Evolutionary conservation across 2,329 filamentous ascomycete genomes (phyloP).

Genomic region (Clarireedia monteithiana): DNA sequence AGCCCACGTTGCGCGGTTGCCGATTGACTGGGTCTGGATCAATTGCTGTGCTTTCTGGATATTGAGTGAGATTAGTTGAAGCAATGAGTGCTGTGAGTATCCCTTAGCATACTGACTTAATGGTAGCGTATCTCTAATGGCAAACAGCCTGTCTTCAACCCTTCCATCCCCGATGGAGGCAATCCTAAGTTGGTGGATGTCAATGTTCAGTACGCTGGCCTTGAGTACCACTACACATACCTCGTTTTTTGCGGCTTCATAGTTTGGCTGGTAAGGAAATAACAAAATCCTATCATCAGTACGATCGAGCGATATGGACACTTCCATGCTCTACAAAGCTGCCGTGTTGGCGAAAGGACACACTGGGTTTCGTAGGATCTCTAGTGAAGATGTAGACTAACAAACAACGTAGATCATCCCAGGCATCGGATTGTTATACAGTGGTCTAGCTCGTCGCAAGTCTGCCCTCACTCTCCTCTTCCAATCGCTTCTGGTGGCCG

Average conservation of each 20-base stretch:
- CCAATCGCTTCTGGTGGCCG: constrained; percentile 50
- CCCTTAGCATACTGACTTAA: neutral
- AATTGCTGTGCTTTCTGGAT: neutral
- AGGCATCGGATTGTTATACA: constrained; percentile 57
- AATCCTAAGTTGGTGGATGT: constrained; percentile 42
- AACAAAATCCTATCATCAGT: neutral
- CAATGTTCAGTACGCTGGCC: constrained; percentile 47
- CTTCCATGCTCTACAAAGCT: no score
- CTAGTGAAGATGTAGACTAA: neutral
- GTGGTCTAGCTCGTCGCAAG: constrained; percentile 54
- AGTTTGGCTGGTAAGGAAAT: constrained; percentile 42
- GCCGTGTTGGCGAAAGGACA: no score
- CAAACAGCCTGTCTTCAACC: constrained; percentile 21
- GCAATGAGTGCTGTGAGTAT: neutral
- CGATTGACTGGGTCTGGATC: neutral
- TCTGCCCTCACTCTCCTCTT: constrained; percentile 55
- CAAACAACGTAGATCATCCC: constrained; percentile 44
- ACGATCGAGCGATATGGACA: no score
- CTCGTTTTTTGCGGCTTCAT: constrained; percentile 50
- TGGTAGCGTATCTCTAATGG: neutral
- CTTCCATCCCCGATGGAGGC: constrained; percentile 41
- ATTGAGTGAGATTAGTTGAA: neutral
- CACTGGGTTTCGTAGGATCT: neutral
- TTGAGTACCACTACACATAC: constrained; percentile 55
- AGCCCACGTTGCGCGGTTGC: neutral